Base-by-base conservation (phyloP, 192 early-diverging fungal species). In the Backusella australiensis region DNA sequence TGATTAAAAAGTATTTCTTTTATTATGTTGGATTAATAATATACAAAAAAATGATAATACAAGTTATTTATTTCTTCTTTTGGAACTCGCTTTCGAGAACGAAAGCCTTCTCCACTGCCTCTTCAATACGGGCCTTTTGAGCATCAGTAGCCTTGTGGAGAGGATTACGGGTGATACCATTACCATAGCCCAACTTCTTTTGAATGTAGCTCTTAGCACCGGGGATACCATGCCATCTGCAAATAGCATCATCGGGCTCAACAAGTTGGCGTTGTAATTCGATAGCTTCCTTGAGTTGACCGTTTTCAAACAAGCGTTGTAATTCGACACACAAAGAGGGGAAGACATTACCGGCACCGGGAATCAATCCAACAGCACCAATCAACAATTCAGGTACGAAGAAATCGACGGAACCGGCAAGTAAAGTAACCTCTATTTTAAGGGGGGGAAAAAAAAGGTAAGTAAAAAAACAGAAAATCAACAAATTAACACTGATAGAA, bases 371-470 rank as follows among this genome's bases (percentile, higher is more conserved):
- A 35, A 77, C 71, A 12, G 78, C 77, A 34, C 81, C 81, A 19
- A 79, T 75, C 7, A 78, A 42, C 59, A 83, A 75, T 38, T 78
- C 81, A 53, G 81, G 70, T 36, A 82, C 65, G 39, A 77, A 71
- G 71, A 82, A 82, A 52, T 82, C 78, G 1, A 67, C 72, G n/a
- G 81, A 82, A 19, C 81, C 81, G 12, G 81, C 81, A 71, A 82
- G 46, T 65, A 82, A 76, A 8, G 77, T 77, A 34, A 82, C 79
- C 39, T 78, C 81, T 75, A 63, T 17, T 19, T 19, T 49, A 15
- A 15, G 15, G 15, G 17, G 15, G 15, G 17, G n/a, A 15, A 53
- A 42, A 14, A 42, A 44, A 44, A 44, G 12, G 12, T 17, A 44
- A 44, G 15, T 44, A 44, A 44, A 44, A 44, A 44, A 44, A 32